These are phyloP conservation scores for Penicillium simplicissimum DNA, from an alignment of 495 filamentous ascomycete genomes.

Conservation along the genomic window DNA sequence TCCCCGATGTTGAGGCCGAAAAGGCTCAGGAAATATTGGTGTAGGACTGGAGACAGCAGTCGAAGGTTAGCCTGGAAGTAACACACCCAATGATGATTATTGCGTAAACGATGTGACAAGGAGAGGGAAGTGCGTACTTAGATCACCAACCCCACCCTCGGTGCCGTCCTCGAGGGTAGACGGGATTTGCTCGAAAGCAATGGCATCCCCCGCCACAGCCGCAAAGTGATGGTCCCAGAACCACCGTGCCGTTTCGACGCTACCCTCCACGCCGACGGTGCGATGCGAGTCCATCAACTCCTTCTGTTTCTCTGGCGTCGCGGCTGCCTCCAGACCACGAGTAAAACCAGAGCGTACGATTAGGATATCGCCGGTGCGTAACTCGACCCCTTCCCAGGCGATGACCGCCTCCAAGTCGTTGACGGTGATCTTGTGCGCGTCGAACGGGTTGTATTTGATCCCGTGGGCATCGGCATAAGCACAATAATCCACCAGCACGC, in stretches of 20 bases:
- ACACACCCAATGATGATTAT: too few species aligned
- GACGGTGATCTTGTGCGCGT: conserved; percentile 7
- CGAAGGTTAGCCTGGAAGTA: neutral
- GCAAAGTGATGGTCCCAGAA: conserved; percentile 14
- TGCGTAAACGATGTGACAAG: neutral
- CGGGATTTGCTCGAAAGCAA: conserved; percentile 15
- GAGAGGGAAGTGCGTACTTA: neutral
- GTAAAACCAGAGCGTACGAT: conserved; percentile 9
- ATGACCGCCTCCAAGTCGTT: conserved; percentile 8
- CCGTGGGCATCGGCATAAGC: neutral
- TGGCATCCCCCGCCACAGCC: conserved; percentile 19
- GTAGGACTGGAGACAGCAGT: neutral
- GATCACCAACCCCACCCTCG: neutral
- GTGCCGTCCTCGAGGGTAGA: neutral
- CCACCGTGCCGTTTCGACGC: conserved; percentile 10
- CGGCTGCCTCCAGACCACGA: neutral
- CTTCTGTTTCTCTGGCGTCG: conserved; percentile 2
- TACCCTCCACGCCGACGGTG: conserved; percentile 2
- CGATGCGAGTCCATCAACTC: neutral
- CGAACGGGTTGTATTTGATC: neutral
- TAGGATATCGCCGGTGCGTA: conserved; percentile 12
- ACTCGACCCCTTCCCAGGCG: conserved; percentile 1
- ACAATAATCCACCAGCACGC: conserved; percentile 11
- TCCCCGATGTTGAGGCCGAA: conserved; percentile 4
- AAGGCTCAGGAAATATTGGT: neutral